Base-by-base conservation (phyloP, 148 eudicot species). In the Cornus suecica region DNA sequence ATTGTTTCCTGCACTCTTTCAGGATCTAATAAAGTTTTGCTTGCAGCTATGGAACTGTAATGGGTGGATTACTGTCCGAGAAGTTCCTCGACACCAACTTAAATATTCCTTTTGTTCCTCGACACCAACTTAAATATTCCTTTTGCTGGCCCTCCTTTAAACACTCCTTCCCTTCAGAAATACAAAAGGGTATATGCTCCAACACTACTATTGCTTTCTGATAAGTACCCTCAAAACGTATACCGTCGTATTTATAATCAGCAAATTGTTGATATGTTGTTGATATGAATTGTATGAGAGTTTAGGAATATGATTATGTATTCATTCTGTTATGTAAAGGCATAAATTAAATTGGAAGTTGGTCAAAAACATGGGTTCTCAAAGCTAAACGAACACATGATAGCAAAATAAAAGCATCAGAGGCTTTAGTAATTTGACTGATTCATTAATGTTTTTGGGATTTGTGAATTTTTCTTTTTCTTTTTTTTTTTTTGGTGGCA, bases 161-260 rank as follows among this genome's bases (percentile, higher is more conserved):
- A 95, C 69, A 95, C 97, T 71, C 99, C 99, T 48, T 95, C 99
- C 69, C 88, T 92, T 71, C 99, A 95, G 89, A 95, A 95, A 85
- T 95, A 95, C 97, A 92, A 90, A 88, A 84, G 97, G 91, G 99
- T 94, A 89, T 32, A 70, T 77, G 29, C 63, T 71, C 64, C 22
- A 37, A 1, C 42, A 37, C 8, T 3, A 37, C 42, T 37, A 37
- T 4, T 37, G 42, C 9, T 37, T 37, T 37, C 42, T 37, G 42
- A 37, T 37, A 3, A 3, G 7, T 37, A 37, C 10, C 9, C 42
- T 10, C 20, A 22, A 63, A 22, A 25, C 54, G 45, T 26, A 18
- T 68, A 13, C 29, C n/a, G 3, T 10, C 15, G 10, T 37, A 60
- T 68, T 31, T 24, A 61, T 51, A 18, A 68, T 63, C 69, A 60